Conservation (phyloP, 2,329 filamentous ascomycete species). For the Scedosporium boydii region DNA sequence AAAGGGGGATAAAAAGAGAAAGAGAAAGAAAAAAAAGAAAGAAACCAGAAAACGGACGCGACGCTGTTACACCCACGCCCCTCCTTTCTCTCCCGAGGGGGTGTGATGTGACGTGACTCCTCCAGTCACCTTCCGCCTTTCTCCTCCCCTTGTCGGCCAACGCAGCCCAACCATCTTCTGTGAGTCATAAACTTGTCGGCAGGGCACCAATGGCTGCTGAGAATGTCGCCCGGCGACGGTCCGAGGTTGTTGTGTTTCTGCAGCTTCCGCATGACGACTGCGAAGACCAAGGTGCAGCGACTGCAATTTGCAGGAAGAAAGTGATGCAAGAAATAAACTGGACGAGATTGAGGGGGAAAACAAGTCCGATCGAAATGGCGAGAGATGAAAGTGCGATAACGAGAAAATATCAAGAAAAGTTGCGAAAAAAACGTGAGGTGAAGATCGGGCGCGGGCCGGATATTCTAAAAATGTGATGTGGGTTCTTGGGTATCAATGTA, state of each 20-base stretch:
- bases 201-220: background rate
- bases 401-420: background rate
- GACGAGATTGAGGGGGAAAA: background rate
- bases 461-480: constrained; percentile 1
- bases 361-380: background rate
- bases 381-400: background rate
- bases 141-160: background rate
- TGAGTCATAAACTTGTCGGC: background rate
- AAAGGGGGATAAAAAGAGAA: background rate
- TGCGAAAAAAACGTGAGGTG: background rate
- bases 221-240: background rate
- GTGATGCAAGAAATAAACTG: background rate
- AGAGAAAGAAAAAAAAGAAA: background rate
- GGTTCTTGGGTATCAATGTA: background rate
- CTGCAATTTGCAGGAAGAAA: background rate
- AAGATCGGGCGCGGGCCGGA: constrained; percentile 5
- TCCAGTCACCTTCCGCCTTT: background rate
- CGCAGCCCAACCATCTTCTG: background rate
- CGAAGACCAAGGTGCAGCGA: background rate
- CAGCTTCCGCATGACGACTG: background rate
- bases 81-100: background rate
- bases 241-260: background rate
- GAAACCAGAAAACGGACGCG: background rate
- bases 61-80: background rate
- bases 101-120: background rate